Evolutionary conservation across 1,284 basidiomycete genomes (phyloP), one percentile per base, ranked within the genome.

Genomic region (Thelephora terrestris): DNA sequence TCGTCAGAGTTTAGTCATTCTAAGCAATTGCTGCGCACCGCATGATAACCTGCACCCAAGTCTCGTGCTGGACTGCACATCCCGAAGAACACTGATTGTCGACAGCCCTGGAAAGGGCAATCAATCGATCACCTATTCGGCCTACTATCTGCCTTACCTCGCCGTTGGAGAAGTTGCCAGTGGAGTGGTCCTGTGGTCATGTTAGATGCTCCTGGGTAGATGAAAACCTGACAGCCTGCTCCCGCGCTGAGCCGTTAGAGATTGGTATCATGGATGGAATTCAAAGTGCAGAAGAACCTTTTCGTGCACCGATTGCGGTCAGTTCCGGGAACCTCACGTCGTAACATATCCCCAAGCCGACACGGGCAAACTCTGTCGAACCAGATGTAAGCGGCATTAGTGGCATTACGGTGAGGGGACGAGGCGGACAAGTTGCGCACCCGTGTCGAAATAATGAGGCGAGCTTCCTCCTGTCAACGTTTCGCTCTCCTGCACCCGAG

Each of bases 41-140:
- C 91, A 63, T 93, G 89, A 62, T 94, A 95, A 18, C 71, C 75
- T 25, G 90, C 85, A 12, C 72, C 78, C 49, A 85, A 64, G 56
- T 96, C 88, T 34, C 95, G 78, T 1, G 96, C 93, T 29, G 94
- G 93, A 53, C 93, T 97, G 65, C 93, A 97, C 85, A 94, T 95
- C 2, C 89, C 78, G 53, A 96, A 82, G 68, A 82, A 99, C 18
- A 98, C 67, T 99, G 95, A 61, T 99, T 97, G 63, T 99, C 95
- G 25, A 93, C 79, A 7, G 95, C 95, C 49, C 93, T 92, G 58
- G 9, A 49, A 20, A 17, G 45, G 47, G 36, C 16, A 16, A 37
- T 4, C 4, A 37, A 16, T 37, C 16, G 16, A 2, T 37, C 5
- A 37, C 35, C 20, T 37, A 16, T n/a, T 37, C 20, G 35, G 20